Base-by-base conservation (phyloP, 163 green algal genomes). In the Coccomyxa subellipsoidea region DNA sequence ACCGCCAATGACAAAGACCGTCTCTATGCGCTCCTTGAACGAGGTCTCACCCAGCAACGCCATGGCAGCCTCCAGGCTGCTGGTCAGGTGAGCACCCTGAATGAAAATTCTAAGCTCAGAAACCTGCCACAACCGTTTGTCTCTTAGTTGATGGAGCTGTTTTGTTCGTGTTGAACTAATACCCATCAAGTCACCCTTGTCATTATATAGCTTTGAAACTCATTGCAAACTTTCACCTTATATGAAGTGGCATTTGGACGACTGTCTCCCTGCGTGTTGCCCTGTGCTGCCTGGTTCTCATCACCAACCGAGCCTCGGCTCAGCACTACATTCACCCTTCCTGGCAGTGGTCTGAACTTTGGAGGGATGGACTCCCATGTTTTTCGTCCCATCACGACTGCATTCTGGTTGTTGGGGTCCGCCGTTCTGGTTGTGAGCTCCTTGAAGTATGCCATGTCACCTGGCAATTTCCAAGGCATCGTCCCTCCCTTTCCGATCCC, bases 341-440 rank as follows among this genome's bases (percentile, higher is more conserved):
- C 95, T 3, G 90, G 83, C 10, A 99, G 89, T 1, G 97, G 97
- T 0, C 95, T 85, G 87, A 98, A 98, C 76, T 97, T 97, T 7
- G 78, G 47, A 0, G 97, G 97, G 39, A 99, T 98, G 29, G 90
- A 97, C 38, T 99, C 93, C 94, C 96, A 99, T 0, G 97, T 99
- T 73, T 94, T 96, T 21, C 97, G 90, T 9, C 77, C 73, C 70
- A 77, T 80, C 15, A 98, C 93, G 23, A 98, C 92, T 0, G 90
- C 95, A 79, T 99, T 99, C 73, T 90, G 86, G 82, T 94, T 94
- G 69, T 36, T 47, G 32, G 82, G 70, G 54, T 82, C 76, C 37
- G 69, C 72, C 7, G 93, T 96, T 0, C 83, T 86, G 21, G 31
- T 84, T 4, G 95, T 98, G 10, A 99, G 84, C 78, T 95, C 87